These are phyloP conservation scores for Myriosclerotinia curreyana DNA, from an alignment of 2,329 filamentous ascomycete species.

Conservation along the genomic window DNA sequence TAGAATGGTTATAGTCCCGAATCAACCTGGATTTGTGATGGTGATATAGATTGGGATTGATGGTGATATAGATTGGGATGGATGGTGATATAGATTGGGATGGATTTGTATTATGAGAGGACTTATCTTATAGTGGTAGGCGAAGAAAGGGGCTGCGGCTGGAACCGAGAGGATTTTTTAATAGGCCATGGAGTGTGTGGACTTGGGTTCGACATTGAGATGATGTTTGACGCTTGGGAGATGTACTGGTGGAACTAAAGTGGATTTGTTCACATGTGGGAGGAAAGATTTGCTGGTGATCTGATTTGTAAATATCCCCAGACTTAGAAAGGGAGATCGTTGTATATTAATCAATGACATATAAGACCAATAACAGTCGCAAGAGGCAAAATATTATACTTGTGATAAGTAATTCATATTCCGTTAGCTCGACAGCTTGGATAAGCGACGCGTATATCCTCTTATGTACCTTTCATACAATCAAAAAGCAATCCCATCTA, in stretches of 20 bases:
- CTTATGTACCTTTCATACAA: slow-evolving; percentile 3
- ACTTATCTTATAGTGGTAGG: neutral
- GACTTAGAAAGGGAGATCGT: neutral
- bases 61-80: slow-evolving; percentile 13
- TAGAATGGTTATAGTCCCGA: neutral
- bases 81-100: slow-evolving; percentile 6
- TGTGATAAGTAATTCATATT: neutral
- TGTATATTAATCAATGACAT: slow-evolving; percentile 16
- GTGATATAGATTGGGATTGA: slow-evolving; percentile 5
- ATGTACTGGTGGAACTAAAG: neutral
- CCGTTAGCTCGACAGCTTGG: neutral
- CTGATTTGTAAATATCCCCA: slow-evolving; percentile 10
- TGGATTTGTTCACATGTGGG: neutral
- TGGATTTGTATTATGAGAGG: slow-evolving; percentile 12
- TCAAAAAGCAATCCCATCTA: neutral
- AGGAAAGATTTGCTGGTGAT: neutral
- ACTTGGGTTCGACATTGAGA: too few relatives aligned
- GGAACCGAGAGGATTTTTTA: neutral
- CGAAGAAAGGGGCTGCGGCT: neutral
- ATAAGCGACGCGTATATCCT: slow-evolving; percentile 2
- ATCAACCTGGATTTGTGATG: slow-evolving; percentile 4
- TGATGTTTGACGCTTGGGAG: too few relatives aligned
- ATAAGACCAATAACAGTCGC: neutral
- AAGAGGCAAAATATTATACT: neutral
- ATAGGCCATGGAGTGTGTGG: neutral